These are phyloP conservation scores for Antrodiella citrinella DNA, from an alignment of 768 basidiomycete genomes.

Conservation along the genomic window DNA sequence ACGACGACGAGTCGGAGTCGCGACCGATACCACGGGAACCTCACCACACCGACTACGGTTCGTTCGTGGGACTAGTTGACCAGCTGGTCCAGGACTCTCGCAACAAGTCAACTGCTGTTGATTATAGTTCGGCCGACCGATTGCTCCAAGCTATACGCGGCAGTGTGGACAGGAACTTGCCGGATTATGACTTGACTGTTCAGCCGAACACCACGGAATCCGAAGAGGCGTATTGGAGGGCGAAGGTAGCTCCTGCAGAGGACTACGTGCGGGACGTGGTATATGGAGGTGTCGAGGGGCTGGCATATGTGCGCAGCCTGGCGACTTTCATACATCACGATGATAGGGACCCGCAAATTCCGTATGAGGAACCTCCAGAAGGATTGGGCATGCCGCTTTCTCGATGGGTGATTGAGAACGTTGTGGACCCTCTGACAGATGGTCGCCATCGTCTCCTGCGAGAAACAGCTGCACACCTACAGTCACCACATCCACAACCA, in stretches of 20 bases:
- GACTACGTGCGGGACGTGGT: slow-evolving; percentile 67
- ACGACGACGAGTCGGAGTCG: slow-evolving; percentile 39
- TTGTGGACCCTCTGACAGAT: slow-evolving; percentile 33
- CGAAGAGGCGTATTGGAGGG: slow-evolving; percentile 39
- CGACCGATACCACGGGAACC: slow-evolving; percentile 40
- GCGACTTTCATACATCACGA: slow-evolving; percentile 53
- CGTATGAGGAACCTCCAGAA: slow-evolving; percentile 2
- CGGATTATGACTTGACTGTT: not conserved
- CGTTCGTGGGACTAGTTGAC: slow-evolving; percentile 46
- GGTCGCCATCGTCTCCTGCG: slow-evolving; percentile 32
- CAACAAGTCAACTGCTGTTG: slow-evolving; percentile 10
- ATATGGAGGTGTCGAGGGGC: slow-evolving; percentile 70
- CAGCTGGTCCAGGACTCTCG: slow-evolving; percentile 19
- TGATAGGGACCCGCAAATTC: not conserved
- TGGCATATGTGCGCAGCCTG: slow-evolving; percentile 69
- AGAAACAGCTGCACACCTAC: slow-evolving; percentile 15
- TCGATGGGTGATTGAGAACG: slow-evolving; percentile 31
- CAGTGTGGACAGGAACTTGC: slow-evolving; percentile 11
- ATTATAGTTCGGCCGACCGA: slow-evolving; percentile 23
- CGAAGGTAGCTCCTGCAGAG: slow-evolving; percentile 47
- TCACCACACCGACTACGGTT: slow-evolving; percentile 52
- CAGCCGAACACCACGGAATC: not conserved
- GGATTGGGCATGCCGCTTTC: slow-evolving; percentile 28
- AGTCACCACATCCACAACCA: slow-evolving; percentile 3
- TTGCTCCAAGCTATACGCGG: slow-evolving; percentile 16